These are phyloP conservation scores for Dryas alaskensis DNA, from an alignment of 306 rosid genomes.

Conservation along the genomic window DNA sequence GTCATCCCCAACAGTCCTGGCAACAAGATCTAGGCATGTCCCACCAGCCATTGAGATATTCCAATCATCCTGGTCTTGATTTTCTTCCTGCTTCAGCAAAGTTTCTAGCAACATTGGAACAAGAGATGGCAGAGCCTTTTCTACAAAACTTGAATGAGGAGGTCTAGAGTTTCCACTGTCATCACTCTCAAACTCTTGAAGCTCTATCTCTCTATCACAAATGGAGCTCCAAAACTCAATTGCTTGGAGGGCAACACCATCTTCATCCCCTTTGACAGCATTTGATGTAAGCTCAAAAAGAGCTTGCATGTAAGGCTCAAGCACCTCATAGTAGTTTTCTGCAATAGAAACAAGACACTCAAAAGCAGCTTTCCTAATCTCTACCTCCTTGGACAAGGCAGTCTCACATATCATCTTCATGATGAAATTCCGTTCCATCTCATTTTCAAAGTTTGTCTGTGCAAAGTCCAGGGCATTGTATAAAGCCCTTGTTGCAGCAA, in stretches of 20 bases:
- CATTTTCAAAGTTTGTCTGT: conserved; percentile 34
- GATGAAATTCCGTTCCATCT: conserved; percentile 36
- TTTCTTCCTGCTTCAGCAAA: conserved; percentile 38
- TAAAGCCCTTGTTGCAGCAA: conserved; percentile 39
- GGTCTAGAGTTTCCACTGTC: conserved; percentile 28
- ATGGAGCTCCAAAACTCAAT: conserved; percentile 44
- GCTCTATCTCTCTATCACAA: conserved; percentile 40
- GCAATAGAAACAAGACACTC: conserved; percentile 46
- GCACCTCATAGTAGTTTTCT: conserved; percentile 34
- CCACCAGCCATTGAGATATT: conserved; percentile 44
- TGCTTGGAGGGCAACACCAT: conserved; percentile 37
- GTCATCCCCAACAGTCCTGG: conserved; percentile 35
- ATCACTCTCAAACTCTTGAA: conserved; percentile 29
- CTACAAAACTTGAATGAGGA: conserved; percentile 29
- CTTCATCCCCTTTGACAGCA: conserved; percentile 39
- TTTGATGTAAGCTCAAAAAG: conserved; percentile 39
- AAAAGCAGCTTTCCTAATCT: conserved; percentile 39
- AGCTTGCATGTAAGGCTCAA: conserved; percentile 36
- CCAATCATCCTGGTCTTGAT: conserved; percentile 41
- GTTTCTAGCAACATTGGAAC: conserved; percentile 42
- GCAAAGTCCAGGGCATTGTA: conserved; percentile 40
- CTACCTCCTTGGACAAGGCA: conserved; percentile 35
- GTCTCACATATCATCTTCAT: conserved; percentile 39
- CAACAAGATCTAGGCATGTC: conserved; percentile 36
- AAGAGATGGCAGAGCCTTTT: conserved; percentile 30